These are phyloP conservation scores for Forsythia viridissima DNA, from an alignment of 257 asterid species.

Conservation along the genomic window DNA sequence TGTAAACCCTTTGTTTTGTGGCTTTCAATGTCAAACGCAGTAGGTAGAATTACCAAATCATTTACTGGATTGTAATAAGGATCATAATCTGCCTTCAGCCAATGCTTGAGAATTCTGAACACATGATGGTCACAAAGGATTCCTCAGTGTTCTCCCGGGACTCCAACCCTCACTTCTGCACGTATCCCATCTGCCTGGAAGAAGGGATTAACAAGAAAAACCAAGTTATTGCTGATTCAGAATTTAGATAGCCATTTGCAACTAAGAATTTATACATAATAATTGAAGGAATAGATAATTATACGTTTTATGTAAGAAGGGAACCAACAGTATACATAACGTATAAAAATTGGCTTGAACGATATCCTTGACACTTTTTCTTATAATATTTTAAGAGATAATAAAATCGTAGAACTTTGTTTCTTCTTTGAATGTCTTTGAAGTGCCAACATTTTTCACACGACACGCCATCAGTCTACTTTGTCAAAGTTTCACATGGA, in stretches of 20 bases:
- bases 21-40: slow-evolving; percentile 66
- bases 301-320: too few species aligned
- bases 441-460: too few species aligned
- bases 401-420: too few species aligned
- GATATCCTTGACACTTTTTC: too few species aligned
- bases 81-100: slow-evolving; percentile 92
- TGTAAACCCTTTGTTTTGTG: slow-evolving; percentile 53
- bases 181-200: slow-evolving; percentile 86
- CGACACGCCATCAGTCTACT: too few species aligned
- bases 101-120: slow-evolving; percentile 85
- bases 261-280: too few species aligned
- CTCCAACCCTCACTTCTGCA: slow-evolving; percentile 94
- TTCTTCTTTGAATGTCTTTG: too few species aligned
- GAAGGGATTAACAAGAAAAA: not conserved
- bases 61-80: slow-evolving; percentile 87
- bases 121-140: slow-evolving; percentile 82
- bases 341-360: too few species aligned
- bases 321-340: too few species aligned
- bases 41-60: slow-evolving; percentile 83
- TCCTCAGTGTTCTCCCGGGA: slow-evolving; percentile 89
- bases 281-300: not conserved
- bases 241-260: not conserved
- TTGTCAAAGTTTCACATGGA: too few species aligned
- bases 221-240: not conserved
- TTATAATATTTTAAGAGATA: too few species aligned